Conservation (phyloP, 441 rosid species). For the Arabidopsis lyrata region DNA sequence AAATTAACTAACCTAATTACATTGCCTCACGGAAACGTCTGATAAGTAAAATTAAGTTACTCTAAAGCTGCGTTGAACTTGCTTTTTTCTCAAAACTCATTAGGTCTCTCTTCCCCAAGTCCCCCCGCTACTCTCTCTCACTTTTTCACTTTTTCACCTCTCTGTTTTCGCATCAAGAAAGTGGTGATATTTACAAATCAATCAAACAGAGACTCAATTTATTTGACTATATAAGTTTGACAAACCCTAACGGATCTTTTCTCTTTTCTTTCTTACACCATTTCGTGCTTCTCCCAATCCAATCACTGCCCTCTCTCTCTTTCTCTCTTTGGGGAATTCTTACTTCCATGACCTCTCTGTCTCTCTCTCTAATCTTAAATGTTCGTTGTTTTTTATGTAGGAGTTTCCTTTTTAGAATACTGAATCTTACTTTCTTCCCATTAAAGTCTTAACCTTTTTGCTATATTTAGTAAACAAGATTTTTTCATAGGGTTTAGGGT, state of each 20-base stretch:
- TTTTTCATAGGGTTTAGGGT: constrained; percentile 53
- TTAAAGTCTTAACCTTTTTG: constrained; percentile 30
- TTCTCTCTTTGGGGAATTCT: background rate
- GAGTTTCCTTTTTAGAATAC: constrained; percentile 11
- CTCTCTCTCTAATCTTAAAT: background rate
- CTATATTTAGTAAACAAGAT: constrained; percentile 1
- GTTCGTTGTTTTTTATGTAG: background rate
- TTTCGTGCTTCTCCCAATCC: constrained; percentile 24
- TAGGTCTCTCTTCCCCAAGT: background rate
- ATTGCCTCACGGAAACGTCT: background rate
- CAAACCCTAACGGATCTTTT: constrained; percentile 45
- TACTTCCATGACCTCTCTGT: constrained; percentile 6
- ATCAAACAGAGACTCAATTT: background rate
- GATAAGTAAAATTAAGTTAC: too few relatives aligned
- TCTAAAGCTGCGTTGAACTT: too few relatives aligned
- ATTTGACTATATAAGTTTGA: constrained; percentile 5
- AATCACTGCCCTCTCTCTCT: background rate
- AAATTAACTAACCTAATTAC: background rate
- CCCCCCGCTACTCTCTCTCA: background rate
- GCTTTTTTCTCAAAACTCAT: too few relatives aligned
- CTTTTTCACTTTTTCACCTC: background rate
- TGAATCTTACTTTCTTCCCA: background rate
- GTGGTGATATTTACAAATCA: background rate
- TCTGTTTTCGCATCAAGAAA: constrained; percentile 14
- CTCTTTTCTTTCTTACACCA: constrained; percentile 1